A percentile compares a stretch with the other conserved stretches of the same genome.
Conservation (phyloP, 1,284 basidiomycete genomes). For the Fomitopsis palustris region DNA sequence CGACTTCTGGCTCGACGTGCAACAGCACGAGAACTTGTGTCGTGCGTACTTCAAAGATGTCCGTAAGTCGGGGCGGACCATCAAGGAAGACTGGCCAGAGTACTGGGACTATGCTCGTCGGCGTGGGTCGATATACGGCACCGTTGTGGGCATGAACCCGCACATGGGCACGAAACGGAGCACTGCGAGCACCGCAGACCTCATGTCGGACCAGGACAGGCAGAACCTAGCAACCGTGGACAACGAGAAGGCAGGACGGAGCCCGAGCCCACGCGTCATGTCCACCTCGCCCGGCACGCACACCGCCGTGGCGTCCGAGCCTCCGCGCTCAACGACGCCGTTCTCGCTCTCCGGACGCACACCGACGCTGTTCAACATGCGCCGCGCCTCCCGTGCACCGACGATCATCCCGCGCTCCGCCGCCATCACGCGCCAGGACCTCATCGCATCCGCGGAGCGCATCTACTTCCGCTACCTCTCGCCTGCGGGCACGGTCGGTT, state of each 20-base stretch:
- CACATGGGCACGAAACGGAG: conserved; percentile 60
- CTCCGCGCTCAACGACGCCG: conserved; percentile 69
- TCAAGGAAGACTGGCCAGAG: conserved; percentile 96
- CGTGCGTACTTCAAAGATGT: conserved; percentile 98
- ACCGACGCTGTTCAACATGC: conserved; percentile 63
- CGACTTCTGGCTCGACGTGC: conserved; percentile 98
- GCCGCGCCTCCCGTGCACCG: conserved; percentile 74
- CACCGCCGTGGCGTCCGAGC: conserved; percentile 34
- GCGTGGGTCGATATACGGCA: conserved; percentile 87
- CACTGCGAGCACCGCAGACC: conserved; percentile 68
- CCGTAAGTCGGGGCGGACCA: conserved; percentile 86
- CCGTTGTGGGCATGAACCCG: conserved; percentile 76
- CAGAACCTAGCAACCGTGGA: conserved; percentile 46
- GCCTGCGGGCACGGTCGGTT: conserved; percentile 60
- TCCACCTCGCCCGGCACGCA: conserved; percentile 39
- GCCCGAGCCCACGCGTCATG: conserved; percentile 46
- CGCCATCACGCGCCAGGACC: conserved; percentile 86
- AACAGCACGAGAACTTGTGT: conserved; percentile 98
- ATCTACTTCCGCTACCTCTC: conserved; percentile 94
- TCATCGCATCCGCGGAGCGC: conserved; percentile 91
- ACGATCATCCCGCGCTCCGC: conserved; percentile 87
- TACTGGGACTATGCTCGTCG: conserved; percentile 90
- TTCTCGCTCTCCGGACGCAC: conserved; percentile 73
- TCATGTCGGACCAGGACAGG: conserved; percentile 64
- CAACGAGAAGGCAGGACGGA: conserved; percentile 47